These are phyloP conservation scores for Sporisorium graminicola DNA, from an alignment of 1,284 basidiomycete genomes.

Conservation along the genomic window DNA sequence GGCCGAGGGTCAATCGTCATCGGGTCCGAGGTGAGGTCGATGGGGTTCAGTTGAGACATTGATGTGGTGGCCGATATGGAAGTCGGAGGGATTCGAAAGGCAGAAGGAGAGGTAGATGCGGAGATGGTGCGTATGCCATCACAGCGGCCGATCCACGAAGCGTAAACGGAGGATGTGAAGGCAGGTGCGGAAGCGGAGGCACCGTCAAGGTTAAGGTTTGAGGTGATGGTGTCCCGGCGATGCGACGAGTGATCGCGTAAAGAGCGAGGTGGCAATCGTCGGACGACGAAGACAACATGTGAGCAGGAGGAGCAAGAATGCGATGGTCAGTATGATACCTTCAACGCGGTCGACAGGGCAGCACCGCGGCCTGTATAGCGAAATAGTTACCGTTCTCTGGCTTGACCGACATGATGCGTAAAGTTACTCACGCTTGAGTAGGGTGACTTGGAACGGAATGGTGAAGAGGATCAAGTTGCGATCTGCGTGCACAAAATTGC, in stretches of 20 bases:
- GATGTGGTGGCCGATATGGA: not conserved
- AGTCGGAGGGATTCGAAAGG: not conserved
- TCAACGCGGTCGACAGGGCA: not conserved
- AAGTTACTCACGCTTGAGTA: not conserved
- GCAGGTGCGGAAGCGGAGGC: constrained; percentile 5
- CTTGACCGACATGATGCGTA: constrained; percentile 21
- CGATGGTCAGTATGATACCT: constrained; percentile 2
- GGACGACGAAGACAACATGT: not conserved
- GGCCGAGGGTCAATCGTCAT: not conserved
- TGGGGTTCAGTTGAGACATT: not conserved
- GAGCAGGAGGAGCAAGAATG: not conserved
- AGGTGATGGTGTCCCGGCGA: constrained; percentile 5
- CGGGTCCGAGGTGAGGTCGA: not conserved
- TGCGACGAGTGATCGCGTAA: not conserved
- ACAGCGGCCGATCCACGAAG: not conserved
- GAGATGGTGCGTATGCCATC: not conserved
- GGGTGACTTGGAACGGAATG: not conserved
- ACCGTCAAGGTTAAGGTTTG: constrained; percentile 2
- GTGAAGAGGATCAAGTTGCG: not conserved
- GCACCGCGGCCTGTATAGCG: not conserved
- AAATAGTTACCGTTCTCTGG: constrained; percentile 28
- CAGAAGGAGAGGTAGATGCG: not conserved
- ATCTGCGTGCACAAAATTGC: too few relatives aligned
- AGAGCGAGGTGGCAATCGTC: constrained; percentile 2
- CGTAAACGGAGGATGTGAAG: not conserved